These are phyloP conservation scores for Dendrobium chrysotoxum DNA, from an alignment of 106 monocot species.

Conservation along the genomic window DNA sequence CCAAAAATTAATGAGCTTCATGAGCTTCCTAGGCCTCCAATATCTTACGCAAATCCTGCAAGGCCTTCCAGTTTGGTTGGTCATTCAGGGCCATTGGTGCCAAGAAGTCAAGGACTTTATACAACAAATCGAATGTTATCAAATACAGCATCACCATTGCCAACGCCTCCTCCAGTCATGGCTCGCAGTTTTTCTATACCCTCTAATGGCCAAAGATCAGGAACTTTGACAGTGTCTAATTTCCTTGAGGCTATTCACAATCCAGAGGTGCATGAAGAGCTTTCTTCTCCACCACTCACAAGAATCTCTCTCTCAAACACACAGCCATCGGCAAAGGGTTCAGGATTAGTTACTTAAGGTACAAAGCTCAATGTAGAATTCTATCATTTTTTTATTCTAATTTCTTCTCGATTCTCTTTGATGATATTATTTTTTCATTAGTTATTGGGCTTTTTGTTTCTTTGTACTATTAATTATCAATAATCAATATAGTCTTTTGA, in stretches of 20 bases:
- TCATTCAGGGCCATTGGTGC: conserved; percentile 48
- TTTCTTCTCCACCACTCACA: conserved; percentile 25
- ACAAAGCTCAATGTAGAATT: background rate
- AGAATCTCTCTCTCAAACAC: conserved; percentile 17
- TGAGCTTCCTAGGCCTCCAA: conserved; percentile 63
- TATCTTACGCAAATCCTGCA: conserved; percentile 3
- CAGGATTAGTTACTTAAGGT: conserved; percentile 1
- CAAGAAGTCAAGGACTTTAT: conserved; percentile 19
- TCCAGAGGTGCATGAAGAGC: conserved; percentile 12
- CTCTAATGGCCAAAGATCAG: conserved; percentile 40
- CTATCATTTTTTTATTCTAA: background rate
- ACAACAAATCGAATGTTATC: conserved; percentile 12
- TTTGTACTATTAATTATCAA: background rate
- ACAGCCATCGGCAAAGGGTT: background rate
- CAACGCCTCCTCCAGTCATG: conserved; percentile 37
- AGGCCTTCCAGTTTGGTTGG: conserved; percentile 30
- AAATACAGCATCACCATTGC: conserved; percentile 34
- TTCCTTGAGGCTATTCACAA: conserved; percentile 11
- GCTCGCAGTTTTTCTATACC: conserved; percentile 59
- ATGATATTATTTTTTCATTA: background rate
- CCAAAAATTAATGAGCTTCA: conserved; percentile 58
- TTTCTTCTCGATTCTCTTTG: background rate
- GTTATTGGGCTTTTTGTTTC: background rate
- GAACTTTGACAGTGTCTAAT: conserved; percentile 7
- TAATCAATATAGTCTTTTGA: too few species aligned